Base-by-base conservation (phyloP, 352 stramenopile species). In the Globisporangium okanoganense region DNA sequence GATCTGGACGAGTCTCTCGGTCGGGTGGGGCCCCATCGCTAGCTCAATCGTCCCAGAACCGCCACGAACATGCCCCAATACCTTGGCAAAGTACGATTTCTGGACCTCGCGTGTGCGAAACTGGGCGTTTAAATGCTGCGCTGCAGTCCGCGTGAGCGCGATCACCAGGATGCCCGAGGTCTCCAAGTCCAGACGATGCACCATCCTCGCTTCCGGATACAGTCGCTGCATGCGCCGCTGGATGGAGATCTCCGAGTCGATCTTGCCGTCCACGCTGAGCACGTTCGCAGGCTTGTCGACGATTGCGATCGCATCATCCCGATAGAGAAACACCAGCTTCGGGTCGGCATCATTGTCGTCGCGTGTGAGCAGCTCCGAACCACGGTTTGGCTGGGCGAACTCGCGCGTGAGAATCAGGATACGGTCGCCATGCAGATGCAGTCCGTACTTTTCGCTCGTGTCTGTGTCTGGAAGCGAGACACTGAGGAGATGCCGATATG, bases 141-240 rank as follows among this genome's bases (percentile, higher is more conserved):
- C 70, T 27, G 83, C 77, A 3, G 70, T 73, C 35, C 70, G 68
- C 3, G 83, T 89, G 43, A 90, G 65, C 33, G 81, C 79, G n/a
- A 90, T 64, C 35, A 89, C 76, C 31, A 93, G 62, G 20, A 93
- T 57, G 8, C 81, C 84, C 9, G 84, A 93, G 14, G 84, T 93
- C 47, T 91, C 81, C 31, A 84, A 68, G 60, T 93, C 83, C 14
- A 93, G 65, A n/a, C 83, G 83, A 67, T 93, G 83, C 38, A 93
- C 83, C 70, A 91, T 87, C 24, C 83, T 71, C 25, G 76, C 78
- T 43, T 81, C 75, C 4, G 74, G 75, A 49, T 75, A 88, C 38
- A 79, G 61, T 29, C 60, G 60, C 9, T 66, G 64, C 41, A 93
- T 66, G 18, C 70, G 65, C 14, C 62, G 61, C 58, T 87, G 76